These are phyloP conservation scores for Phytopythium sindhum DNA, from an alignment of 352 stramenopile genomes.

Conservation along the genomic window DNA sequence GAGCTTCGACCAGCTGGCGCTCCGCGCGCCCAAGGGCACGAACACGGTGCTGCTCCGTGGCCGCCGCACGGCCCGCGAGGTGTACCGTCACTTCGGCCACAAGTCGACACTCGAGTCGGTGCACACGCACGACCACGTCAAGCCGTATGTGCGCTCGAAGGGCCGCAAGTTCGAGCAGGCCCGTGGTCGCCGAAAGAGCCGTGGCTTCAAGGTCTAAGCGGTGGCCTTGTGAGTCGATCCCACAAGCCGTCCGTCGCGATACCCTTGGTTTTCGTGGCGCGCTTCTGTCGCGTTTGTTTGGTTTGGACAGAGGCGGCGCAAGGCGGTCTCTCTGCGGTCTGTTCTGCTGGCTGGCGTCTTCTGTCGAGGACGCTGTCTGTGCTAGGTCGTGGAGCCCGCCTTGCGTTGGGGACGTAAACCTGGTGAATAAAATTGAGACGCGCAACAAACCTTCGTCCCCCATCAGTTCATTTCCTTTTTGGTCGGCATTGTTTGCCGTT, in stretches of 20 bases:
- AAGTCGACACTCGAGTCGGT: conserved; percentile 95
- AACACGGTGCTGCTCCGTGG: conserved; percentile 99
- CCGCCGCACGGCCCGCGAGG: conserved; percentile 95
- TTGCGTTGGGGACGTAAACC: conserved; percentile 18
- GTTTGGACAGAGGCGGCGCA: conserved; percentile 9
- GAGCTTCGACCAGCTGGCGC: conserved; percentile 99
- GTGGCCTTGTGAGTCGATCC: conserved; percentile 7
- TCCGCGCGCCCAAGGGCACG: conserved; percentile 95
- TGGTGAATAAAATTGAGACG: conserved; percentile 85
- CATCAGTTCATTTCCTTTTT: neutral
- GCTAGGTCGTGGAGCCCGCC: neutral
- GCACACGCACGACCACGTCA: conserved; percentile 98
- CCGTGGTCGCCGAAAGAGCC: conserved; percentile 97
- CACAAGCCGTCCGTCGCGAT: conserved; percentile 5
- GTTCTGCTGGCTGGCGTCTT: neutral
- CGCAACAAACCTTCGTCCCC: conserved; percentile 49
- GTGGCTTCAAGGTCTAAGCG: conserved; percentile 99
- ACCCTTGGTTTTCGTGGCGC: conserved; percentile 9
- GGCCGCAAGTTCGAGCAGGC: conserved; percentile 99
- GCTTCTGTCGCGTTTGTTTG: conserved; percentile 12
- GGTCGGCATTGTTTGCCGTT: neutral
- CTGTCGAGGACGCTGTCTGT: neutral
- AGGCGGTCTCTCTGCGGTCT: neutral
- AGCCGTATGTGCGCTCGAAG: conserved; percentile 98
- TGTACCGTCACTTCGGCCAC: conserved; percentile 99